Conservation (phyloP, 371 early-diverging fungal genomes). For the Lichtheimia ornata region DNA sequence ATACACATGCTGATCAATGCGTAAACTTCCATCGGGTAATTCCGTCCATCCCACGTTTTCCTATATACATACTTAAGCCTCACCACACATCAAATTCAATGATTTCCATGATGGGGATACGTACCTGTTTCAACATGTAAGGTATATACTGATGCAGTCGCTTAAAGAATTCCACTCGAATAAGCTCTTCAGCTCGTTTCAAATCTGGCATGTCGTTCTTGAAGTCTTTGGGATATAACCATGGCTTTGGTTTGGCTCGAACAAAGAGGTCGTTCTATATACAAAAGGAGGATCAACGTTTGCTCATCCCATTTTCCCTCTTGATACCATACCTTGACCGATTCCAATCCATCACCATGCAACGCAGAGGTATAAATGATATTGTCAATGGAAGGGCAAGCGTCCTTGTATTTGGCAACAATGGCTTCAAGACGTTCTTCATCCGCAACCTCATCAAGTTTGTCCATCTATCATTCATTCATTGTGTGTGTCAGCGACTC, state of each 20-base stretch:
- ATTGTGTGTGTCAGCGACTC: neutral
- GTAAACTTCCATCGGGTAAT: slow-evolving; percentile 39
- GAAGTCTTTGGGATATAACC: slow-evolving; percentile 65
- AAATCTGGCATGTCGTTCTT: slow-evolving; percentile 66
- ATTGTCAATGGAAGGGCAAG: slow-evolving; percentile 30
- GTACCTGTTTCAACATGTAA: slow-evolving; percentile 59
- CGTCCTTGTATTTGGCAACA: slow-evolving; percentile 23
- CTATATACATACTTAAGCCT: slow-evolving; percentile 16
- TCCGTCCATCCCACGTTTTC: slow-evolving; percentile 74
- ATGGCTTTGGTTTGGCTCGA: slow-evolving; percentile 48
- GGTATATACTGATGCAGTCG: slow-evolving; percentile 65
- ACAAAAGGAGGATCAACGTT: neutral
- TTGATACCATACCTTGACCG: slow-evolving; percentile 32
- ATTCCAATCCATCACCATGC: slow-evolving; percentile 22
- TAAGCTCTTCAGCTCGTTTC: slow-evolving; percentile 70
- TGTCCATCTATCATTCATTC: slow-evolving; percentile 49
- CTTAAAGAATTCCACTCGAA: slow-evolving; percentile 71
- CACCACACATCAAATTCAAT: neutral
- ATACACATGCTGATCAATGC: slow-evolving; percentile 61
- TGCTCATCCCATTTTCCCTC: neutral
- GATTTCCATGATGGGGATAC: neutral
- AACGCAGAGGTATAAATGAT: slow-evolving; percentile 56
- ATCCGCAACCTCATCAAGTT: slow-evolving; percentile 47
- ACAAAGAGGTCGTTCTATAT: slow-evolving; percentile 46
- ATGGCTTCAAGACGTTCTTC: slow-evolving; percentile 37